Conservation (phyloP, 2,329 filamentous ascomycete species). For the Aspergillus proliferans region DNA sequence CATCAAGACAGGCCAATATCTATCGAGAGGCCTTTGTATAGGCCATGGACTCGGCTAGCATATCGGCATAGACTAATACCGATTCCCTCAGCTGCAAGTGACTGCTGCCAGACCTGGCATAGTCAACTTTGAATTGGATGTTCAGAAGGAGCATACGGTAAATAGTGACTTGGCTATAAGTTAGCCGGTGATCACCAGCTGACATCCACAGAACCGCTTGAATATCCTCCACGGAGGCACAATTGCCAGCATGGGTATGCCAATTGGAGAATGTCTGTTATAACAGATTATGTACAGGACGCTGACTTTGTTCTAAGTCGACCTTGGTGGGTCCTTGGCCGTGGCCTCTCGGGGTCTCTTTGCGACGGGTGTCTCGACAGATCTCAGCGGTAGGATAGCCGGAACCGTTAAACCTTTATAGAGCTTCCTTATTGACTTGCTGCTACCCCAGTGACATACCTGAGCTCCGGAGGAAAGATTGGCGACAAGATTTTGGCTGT, state of each 20-base stretch:
- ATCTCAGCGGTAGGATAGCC: slow-evolving; percentile 49
- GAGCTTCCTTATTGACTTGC: slow-evolving; percentile 4
- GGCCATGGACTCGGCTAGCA: background rate
- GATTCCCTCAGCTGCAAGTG: slow-evolving; percentile 48
- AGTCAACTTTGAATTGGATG: slow-evolving; percentile 60
- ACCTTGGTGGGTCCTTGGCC: slow-evolving; percentile 60
- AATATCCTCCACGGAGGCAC: slow-evolving; percentile 63
- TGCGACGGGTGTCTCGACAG: slow-evolving; percentile 61
- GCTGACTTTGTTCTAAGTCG: slow-evolving; percentile 38
- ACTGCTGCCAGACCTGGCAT: slow-evolving; percentile 55
- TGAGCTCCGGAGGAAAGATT: slow-evolving; percentile 57
- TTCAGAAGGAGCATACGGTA: slow-evolving; percentile 61
- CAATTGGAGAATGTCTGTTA: background rate
- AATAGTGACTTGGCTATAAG: slow-evolving; percentile 8
- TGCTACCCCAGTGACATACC: slow-evolving; percentile 51
- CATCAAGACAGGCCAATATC: background rate
- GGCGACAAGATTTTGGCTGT: slow-evolving; percentile 54
- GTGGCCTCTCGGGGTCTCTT: slow-evolving; percentile 61
- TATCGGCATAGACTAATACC: background rate
- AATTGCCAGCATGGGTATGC: slow-evolving; percentile 54
- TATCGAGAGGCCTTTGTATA: background rate
- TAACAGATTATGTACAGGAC: background rate
- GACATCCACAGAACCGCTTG: slow-evolving; percentile 51
- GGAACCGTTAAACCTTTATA: background rate
- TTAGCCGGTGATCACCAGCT: background rate